Evolutionary conservation across 2,329 filamentous ascomycete genomes (phyloP).

Genomic region (Erysiphe pulchra): DNA sequence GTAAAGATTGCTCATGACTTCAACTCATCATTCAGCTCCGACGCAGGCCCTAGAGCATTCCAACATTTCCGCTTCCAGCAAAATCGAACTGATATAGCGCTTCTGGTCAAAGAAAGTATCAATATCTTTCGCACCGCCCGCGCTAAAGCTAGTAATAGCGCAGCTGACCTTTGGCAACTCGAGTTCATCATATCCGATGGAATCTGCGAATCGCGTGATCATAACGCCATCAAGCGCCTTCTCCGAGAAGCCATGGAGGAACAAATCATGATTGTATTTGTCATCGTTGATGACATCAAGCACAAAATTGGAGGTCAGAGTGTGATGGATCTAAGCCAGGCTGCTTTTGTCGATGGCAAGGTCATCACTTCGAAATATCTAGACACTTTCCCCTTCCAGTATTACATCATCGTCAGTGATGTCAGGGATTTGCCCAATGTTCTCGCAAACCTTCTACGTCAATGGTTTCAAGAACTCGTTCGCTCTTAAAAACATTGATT

Average conservation of each 20-base stretch:
- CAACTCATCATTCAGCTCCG: conserved; percentile 52
- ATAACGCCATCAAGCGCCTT: conserved; percentile 57
- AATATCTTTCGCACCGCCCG: conserved; percentile 59
- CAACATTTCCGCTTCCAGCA: conserved; percentile 69
- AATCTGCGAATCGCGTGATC: conserved; percentile 56
- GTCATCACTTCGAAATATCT: conserved; percentile 76
- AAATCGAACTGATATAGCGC: conserved; percentile 60
- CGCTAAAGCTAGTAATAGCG: conserved; percentile 21
- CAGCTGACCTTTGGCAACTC: conserved; percentile 76
- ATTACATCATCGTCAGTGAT: conserved; percentile 85
- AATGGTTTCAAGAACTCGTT: conserved; percentile 65
- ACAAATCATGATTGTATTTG: conserved; percentile 93
- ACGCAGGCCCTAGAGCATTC: conserved; percentile 63
- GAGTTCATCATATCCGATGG: conserved; percentile 85
- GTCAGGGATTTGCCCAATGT: conserved; percentile 77
- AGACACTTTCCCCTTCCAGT: conserved; percentile 88
- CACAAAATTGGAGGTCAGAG: conserved; percentile 29
- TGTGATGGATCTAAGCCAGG: conserved; percentile 74
- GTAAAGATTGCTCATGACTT: conserved; percentile 74
- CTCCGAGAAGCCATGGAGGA: conserved; percentile 77
- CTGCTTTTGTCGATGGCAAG: conserved; percentile 44
- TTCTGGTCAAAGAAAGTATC: conserved; percentile 52
- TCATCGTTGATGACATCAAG: conserved; percentile 56
- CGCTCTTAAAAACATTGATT: conserved; percentile 5
- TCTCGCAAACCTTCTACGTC: conserved; percentile 64